Conservation (phyloP, 345 rosid genomes). For the Clarkia xantiana region DNA sequence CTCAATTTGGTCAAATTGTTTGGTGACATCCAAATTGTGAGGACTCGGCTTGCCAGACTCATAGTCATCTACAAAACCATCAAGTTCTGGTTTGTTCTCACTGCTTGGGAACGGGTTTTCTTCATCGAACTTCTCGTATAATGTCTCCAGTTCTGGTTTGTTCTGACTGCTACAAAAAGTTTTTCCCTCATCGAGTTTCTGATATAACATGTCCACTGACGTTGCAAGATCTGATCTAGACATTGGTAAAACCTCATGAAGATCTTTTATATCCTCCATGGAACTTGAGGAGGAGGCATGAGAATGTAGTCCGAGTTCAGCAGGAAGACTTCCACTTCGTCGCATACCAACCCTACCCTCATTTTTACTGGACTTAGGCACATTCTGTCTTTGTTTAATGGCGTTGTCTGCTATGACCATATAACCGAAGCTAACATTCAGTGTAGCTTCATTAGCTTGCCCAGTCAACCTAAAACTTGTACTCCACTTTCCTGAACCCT, state of each 20-base stretch:
- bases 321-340: conserved; percentile 37
- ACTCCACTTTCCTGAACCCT: conserved; percentile 82
- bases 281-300: conserved; percentile 13
- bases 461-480: conserved; percentile 81
- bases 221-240: conserved; percentile 30
- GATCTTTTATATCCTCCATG: conserved; percentile 58
- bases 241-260: conserved; percentile 54
- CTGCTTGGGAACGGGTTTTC: too few relatives aligned
- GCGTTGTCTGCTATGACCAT: conserved; percentile 42
- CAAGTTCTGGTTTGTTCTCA: conserved; percentile 26
- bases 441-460: conserved; percentile 52
- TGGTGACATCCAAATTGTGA: conserved; percentile 10
- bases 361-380: conserved; percentile 18
- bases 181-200: conserved; percentile 43
- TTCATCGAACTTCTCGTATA: conserved; percentile 33
- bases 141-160: conserved; percentile 15
- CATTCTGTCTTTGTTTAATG: conserved; percentile 25
- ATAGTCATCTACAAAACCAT: conserved; percentile 19
- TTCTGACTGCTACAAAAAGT: conserved; percentile 22
- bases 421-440: conserved; percentile 83
- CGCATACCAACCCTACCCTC: conserved; percentile 21
- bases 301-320: conserved; percentile 18
- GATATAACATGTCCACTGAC: conserved; percentile 22
- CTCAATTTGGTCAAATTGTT: conserved; percentile 21
- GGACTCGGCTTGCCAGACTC: conserved; percentile 19